Evolutionary conservation across 2,329 filamentous ascomycete species (phyloP).

Genomic region (Talaromyces amestolkiae): DNA sequence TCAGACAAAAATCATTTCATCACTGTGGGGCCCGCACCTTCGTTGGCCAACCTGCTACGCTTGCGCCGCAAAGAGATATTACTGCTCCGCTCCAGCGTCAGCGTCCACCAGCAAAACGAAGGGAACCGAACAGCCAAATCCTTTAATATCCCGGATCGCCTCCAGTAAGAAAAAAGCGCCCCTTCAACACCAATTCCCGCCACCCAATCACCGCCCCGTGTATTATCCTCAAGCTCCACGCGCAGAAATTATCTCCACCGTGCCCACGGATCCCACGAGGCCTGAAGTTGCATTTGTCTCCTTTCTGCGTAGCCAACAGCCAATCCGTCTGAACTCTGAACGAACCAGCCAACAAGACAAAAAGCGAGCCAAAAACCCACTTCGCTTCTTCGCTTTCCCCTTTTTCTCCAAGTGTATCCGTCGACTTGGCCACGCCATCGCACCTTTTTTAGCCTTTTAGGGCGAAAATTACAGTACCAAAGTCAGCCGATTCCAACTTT

Average conservation of each 20-base stretch:
- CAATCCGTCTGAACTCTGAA: slow-evolving; percentile 14
- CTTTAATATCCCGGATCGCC: slow-evolving; percentile 18
- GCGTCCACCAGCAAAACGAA: slow-evolving; percentile 1
- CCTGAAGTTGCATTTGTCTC: slow-evolving; percentile 26
- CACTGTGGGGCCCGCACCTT: slow-evolving; percentile 19
- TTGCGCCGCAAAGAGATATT: slow-evolving; percentile 22
- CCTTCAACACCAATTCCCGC: slow-evolving; percentile 13
- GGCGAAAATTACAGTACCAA: slow-evolving; percentile 23
- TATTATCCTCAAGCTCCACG: slow-evolving; percentile 24
- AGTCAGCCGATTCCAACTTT: slow-evolving; percentile 7
- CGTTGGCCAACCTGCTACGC: slow-evolving; percentile 18
- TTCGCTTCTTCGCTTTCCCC: slow-evolving; percentile 25
- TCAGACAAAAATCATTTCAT: slow-evolving; percentile 17
- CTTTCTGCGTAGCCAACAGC: slow-evolving; percentile 16
- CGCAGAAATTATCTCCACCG: slow-evolving; percentile 28
- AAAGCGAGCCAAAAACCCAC: slow-evolving; percentile 24
- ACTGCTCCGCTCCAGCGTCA: slow-evolving; percentile 18
- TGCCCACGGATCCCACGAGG: slow-evolving; percentile 42
- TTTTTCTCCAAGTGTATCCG: slow-evolving; percentile 24
- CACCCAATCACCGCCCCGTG: slow-evolving; percentile 12
- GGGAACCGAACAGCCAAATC: slow-evolving; percentile 10
- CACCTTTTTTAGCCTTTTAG: slow-evolving; percentile 26
- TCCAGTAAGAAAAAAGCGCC: slow-evolving; percentile 20
- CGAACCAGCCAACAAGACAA: slow-evolving; percentile 8
- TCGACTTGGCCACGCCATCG: slow-evolving; percentile 25